Base-by-base conservation (phyloP, 1,284 basidiomycete species). In the Pseudozyma hubeiensis region DNA sequence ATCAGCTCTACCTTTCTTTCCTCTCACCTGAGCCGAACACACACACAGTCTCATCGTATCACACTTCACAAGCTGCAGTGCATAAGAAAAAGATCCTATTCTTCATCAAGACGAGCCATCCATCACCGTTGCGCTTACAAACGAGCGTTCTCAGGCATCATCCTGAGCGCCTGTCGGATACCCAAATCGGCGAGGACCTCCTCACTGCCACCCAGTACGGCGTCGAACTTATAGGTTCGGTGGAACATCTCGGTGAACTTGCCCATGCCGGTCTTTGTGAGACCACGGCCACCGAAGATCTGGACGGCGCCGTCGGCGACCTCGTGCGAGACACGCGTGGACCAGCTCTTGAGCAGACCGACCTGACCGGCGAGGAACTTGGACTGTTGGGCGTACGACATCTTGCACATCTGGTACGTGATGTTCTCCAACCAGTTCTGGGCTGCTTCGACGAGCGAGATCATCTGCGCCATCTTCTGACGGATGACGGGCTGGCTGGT, bases 351-450 rank as follows among this genome's bases (percentile, higher is more conserved):
- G 82, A 93, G 85, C 62, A 93, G 87, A 13, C 89, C 92, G 60
- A 93, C 91, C 71, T 89, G 91, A 14, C 91, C 91, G 49, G 80
- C 85, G 31, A 86, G 78, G 64, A 80, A 75, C 64, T 80, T 78
- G 44, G 87, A 84, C 86, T 94, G 93, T 83, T 96, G 89, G 62
- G 88, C 88, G 84, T 97, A 84, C 80, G 85, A 85, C 92, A 81
- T 85, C 78, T 94, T 90, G 83, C 89, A 90, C 94, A 96, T 96
- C 85, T 96, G 94, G 84, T 91, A 90, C 0, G 93, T 95, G 68
- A 96, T 87, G 81, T 89, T 91, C 86, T 97, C 94, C 30, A 96
- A 86, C 93, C 93, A 97, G 49, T 88, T 89, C 82, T 97, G 94
- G 59, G 89, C 90, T 0, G 91, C 89, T 86, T 95, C 93, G 37